Evolutionary conservation across 208 protist species (phyloP).

Genomic region (Trypanosoma rangeli): DNA sequence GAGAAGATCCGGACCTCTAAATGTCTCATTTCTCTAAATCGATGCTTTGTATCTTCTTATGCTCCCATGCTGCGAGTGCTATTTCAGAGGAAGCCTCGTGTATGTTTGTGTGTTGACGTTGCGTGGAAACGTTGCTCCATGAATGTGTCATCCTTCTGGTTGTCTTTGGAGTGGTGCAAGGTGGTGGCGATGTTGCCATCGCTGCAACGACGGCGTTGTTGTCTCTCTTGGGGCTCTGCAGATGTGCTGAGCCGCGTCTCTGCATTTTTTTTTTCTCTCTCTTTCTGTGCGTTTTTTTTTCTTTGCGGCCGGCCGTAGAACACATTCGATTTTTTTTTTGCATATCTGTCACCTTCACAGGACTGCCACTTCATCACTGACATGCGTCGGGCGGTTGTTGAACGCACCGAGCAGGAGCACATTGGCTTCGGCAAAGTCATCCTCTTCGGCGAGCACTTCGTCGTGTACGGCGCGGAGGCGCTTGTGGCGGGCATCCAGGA

Average conservation of each 20-base stretch:
- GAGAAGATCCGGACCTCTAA: too few relatives aligned
- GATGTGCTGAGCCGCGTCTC: neutral
- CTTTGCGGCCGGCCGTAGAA: too few relatives aligned
- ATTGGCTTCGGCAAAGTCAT: conserved; percentile 91
- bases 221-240: conserved; percentile 2
- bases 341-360: neutral
- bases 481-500: conserved; percentile 79
- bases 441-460: conserved; percentile 93
- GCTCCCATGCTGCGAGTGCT: too few relatives aligned
- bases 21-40: too few relatives aligned
- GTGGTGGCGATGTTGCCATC: too few relatives aligned
- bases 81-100: too few relatives aligned
- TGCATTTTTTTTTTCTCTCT: neutral
- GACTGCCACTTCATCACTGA: neutral
- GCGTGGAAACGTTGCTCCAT: neutral
- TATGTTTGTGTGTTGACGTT: too few relatives aligned
- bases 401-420: conserved; percentile 43
- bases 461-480: conserved; percentile 84
- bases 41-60: too few relatives aligned
- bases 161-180: too few relatives aligned
- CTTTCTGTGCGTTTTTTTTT: neutral
- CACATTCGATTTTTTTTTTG: too few relatives aligned
- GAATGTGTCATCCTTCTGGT: too few relatives aligned
- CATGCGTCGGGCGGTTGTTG: conserved; percentile 43
- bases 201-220: too few relatives aligned